phyloP scores from a whole-genome alignment of 2,329 filamentous ascomycete genomes.

The Alternaria metachromatica region DNA sequence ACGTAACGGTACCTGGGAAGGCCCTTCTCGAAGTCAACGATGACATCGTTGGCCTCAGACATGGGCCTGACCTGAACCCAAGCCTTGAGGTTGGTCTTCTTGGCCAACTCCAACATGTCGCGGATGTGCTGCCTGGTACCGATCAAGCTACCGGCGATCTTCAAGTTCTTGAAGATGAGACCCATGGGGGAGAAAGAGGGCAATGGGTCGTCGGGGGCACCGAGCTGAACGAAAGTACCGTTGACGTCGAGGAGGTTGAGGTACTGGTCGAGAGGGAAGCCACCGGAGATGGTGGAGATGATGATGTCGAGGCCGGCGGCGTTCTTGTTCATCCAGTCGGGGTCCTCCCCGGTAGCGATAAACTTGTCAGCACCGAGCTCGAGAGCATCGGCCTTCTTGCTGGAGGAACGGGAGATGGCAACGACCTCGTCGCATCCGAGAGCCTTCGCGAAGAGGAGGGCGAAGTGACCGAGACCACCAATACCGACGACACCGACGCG shows the following conservation, averaged over 20 bases:
- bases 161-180: conserved; percentile 62
- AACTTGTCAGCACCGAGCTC: conserved; percentile 68
- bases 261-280: conserved; percentile 66
- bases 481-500: conserved; percentile 77
- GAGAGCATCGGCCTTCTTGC: conserved; percentile 67
- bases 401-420: conserved; percentile 66
- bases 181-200: conserved; percentile 61
- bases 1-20: conserved; percentile 54
- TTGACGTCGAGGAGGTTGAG: conserved; percentile 64
- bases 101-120: conserved; percentile 57
- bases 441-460: conserved; percentile 72
- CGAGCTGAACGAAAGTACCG: conserved; percentile 71
- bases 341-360: conserved; percentile 65
- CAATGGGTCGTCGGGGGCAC: conserved; percentile 65
- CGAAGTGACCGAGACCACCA: conserved; percentile 77
- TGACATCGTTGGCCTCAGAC: conserved; percentile 46
- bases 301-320: conserved; percentile 63
- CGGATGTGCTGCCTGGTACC: conserved; percentile 68
- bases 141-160: conserved; percentile 68
- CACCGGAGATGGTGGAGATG: conserved; percentile 63
- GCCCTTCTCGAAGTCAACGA: conserved; percentile 48
- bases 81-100: conserved; percentile 49
- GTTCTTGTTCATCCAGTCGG: conserved; percentile 64
- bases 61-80: conserved; percentile 52
- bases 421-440: conserved; percentile 71